Percentiles rank a stretch among this genome's conserved stretches.
phyloP scores from a whole-genome alignment of 2,329 filamentous ascomycete species.

The Nemania bipapillata region DNA sequence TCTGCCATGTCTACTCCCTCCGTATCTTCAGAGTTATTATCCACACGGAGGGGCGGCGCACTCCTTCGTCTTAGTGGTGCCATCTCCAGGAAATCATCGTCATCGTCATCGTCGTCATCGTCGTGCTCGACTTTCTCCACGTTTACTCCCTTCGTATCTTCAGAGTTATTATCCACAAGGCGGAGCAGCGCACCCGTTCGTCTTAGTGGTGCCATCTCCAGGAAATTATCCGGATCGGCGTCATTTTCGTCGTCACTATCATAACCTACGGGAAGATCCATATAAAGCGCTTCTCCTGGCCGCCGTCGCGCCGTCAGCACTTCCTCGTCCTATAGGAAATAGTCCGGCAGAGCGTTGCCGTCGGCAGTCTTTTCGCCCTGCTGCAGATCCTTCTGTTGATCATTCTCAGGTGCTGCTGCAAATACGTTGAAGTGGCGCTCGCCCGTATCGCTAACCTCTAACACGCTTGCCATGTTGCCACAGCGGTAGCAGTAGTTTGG shows the following conservation, averaged over 20 bases:
- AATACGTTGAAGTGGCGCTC: conserved; percentile 98
- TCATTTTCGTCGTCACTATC: too few species aligned
- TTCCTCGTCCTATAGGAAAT: conserved; percentile 68
- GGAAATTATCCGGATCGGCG: too few species aligned
- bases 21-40: neutral
- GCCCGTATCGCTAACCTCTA: conserved; percentile 93
- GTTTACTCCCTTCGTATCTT: too few species aligned
- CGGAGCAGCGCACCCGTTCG: too few species aligned
- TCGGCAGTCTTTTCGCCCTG: conserved; percentile 77
- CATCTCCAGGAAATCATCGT: too few species aligned
- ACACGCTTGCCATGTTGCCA: conserved; percentile 95
- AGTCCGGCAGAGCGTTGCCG: conserved; percentile 72
- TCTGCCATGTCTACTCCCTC: neutral
- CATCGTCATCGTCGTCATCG: too few species aligned
- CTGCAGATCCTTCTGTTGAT: conserved; percentile 86
- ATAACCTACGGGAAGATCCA: neutral
- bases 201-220: too few species aligned
- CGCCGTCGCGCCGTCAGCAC: neutral
- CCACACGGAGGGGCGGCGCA: too few species aligned
- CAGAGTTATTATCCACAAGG: too few species aligned
- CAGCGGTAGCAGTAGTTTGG: conserved; percentile 96
- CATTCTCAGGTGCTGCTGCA: conserved; percentile 94
- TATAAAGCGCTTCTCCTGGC: neutral
- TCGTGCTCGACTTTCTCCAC: too few species aligned
- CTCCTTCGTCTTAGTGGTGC: too few species aligned